These are phyloP conservation scores for Cryphonectria japonica DNA, from an alignment of 2,329 filamentous ascomycete species.

Conservation along the genomic window DNA sequence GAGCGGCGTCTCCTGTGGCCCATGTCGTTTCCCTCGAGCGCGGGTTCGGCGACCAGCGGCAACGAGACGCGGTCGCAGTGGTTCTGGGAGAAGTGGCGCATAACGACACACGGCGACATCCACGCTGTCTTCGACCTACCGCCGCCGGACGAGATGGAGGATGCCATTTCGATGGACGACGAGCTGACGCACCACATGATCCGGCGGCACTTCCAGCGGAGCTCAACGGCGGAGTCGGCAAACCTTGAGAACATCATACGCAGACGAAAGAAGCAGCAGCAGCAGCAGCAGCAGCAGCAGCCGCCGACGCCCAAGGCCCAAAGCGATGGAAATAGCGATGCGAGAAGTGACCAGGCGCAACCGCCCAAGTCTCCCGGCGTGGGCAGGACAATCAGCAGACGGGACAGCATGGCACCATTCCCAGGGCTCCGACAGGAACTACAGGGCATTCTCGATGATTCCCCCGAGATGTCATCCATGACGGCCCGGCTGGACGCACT, in stretches of 20 bases:
- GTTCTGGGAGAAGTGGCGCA: constrained; percentile 70
- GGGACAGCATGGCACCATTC: constrained; percentile 60
- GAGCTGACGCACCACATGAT: constrained; percentile 62
- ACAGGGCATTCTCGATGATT: constrained; percentile 51
- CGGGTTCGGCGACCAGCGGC: not conserved
- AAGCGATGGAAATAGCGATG: constrained; percentile 3
- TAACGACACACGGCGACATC: constrained; percentile 73
- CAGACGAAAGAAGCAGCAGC: constrained; percentile 26
- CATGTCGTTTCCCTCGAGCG: constrained; percentile 30
- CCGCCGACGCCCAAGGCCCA: not conserved
- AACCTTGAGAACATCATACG: constrained; percentile 23
- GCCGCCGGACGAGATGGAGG: constrained; percentile 63
- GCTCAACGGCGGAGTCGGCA: constrained; percentile 44
- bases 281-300: constrained; percentile 20
- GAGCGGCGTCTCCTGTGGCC: constrained; percentile 73
- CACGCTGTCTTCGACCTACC: constrained; percentile 74
- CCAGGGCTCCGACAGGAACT: constrained; percentile 56
- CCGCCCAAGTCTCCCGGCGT: constrained; percentile 31
- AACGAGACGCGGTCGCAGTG: constrained; percentile 41
- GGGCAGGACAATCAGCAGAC: constrained; percentile 35
- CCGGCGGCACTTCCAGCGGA: constrained; percentile 57
- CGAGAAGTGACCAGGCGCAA: constrained; percentile 9
- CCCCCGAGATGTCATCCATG: constrained; percentile 50
- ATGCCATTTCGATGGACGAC: constrained; percentile 63
- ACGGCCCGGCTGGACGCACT: constrained; percentile 50